Conservation (phyloP, 1,284 basidiomycete genomes). For the Trametes pubescens region DNA sequence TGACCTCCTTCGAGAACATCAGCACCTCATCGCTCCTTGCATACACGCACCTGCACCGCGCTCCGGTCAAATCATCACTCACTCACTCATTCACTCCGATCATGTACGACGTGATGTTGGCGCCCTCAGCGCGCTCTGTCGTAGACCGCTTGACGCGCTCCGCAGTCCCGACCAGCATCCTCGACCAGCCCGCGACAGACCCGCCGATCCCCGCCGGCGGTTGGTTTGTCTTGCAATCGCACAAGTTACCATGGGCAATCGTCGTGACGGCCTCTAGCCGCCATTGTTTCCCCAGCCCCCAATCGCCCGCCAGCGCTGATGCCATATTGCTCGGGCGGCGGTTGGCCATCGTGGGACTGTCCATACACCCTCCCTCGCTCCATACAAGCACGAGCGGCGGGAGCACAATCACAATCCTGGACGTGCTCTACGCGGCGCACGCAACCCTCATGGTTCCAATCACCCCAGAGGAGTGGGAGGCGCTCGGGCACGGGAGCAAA, state of each 20-base stretch:
- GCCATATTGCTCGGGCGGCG: constrained; percentile 38
- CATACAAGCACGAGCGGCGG: constrained; percentile 38
- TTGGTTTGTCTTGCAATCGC: constrained; percentile 62
- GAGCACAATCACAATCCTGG: constrained; percentile 61
- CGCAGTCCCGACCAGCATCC: constrained; percentile 61
- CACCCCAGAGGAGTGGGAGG: constrained; percentile 70
- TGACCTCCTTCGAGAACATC: too few relatives aligned
- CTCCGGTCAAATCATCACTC: too few relatives aligned
- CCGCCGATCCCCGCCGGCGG: constrained; percentile 56
- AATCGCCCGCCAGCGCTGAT: constrained; percentile 37
- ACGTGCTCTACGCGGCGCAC: constrained; percentile 68
- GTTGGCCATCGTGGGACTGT: constrained; percentile 42
- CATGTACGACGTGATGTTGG: constrained; percentile 64
- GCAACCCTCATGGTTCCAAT: constrained; percentile 61
- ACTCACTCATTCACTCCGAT: too few relatives aligned
- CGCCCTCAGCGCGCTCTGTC: constrained; percentile 65
- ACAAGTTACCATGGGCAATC: constrained; percentile 70
- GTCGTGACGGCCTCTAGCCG: constrained; percentile 46
- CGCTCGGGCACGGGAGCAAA: constrained; percentile 60
- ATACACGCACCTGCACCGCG: constrained; percentile 57
- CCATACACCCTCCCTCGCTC: constrained; percentile 36
- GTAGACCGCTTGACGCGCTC: constrained; percentile 61
- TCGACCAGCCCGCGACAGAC: constrained; percentile 70
- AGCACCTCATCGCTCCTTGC: constrained; percentile 54
- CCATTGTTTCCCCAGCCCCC: too few relatives aligned